Percentiles rank a stretch among this genome's conserved stretches.
phyloP scores from a whole-genome alignment of 176 grass and related monocot species.

The Carex littledalei region DNA sequence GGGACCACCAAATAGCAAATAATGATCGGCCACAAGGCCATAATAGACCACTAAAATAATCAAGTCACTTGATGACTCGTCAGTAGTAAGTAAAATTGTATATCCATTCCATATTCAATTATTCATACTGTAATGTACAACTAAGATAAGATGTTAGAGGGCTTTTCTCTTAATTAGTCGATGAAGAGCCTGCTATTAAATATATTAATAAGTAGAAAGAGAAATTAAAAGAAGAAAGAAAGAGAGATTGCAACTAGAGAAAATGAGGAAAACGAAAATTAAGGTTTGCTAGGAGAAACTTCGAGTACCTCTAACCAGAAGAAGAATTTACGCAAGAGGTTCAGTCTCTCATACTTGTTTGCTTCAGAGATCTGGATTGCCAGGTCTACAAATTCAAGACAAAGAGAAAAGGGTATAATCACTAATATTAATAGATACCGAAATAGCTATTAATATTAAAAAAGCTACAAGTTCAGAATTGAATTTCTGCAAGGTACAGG shows the following conservation, averaged over 20 bases:
- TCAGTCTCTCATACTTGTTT: constrained; percentile 33
- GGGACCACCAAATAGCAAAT: neutral
- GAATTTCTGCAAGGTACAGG: neutral
- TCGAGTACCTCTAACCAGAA: constrained; percentile 70
- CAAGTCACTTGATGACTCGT: neutral
- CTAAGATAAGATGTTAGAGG: too few species aligned
- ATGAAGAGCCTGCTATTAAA: too few species aligned
- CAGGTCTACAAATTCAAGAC: constrained; percentile 44
- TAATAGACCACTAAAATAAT: neutral
- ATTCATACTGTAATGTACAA: too few species aligned
- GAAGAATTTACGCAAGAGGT: constrained; percentile 60
- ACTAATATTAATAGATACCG: neutral
- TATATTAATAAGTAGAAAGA: too few species aligned
- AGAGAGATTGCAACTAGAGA: neutral
- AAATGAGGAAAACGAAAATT: neutral
- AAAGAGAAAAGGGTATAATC: constrained; percentile 13
- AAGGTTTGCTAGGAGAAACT: neutral
- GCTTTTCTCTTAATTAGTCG: too few species aligned
- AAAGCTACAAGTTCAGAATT: neutral
- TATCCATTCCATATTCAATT: neutral
- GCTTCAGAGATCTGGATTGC: constrained; percentile 38
- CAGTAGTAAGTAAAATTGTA: neutral
- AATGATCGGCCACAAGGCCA: neutral
- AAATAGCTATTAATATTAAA: neutral
- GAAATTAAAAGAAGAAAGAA: neutral